Conservation (phyloP, 192 early-diverging fungal species). For the Oehlia diaphana region DNA sequence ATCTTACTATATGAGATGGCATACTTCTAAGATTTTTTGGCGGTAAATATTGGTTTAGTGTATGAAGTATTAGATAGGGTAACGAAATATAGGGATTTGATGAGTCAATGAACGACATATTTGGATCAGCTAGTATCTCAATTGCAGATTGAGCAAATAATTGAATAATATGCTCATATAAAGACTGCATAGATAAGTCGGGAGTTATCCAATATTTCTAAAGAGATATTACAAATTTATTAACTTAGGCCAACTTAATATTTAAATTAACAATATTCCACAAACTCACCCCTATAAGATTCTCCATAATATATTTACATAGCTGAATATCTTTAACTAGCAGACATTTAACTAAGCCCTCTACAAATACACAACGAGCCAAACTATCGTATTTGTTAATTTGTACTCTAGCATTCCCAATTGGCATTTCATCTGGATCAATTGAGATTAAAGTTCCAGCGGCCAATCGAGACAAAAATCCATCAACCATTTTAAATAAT, state of each 20-base stretch:
- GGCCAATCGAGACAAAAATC: constrained; percentile 19
- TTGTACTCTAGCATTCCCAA: constrained; percentile 15
- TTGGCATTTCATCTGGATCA: constrained; percentile 21
- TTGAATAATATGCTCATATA: constrained; percentile 25
- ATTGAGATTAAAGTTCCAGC: constrained; percentile 25
- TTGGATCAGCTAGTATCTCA: constrained; percentile 14
- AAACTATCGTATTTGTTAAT: constrained; percentile 29
- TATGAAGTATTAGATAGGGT: constrained; percentile 13
- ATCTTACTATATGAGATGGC: constrained; percentile 16
- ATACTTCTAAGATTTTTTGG: constrained; percentile 7
- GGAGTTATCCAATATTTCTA: constrained; percentile 30
- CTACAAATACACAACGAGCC: constrained; percentile 24
- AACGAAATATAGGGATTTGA: constrained; percentile 3
- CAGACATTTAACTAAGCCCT: constrained; percentile 25
- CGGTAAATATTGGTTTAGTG: constrained; percentile 2
- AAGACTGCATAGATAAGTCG: constrained; percentile 16
- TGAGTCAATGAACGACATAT: not conserved
- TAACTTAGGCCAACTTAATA: not conserved
- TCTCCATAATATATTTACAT: constrained; percentile 21
- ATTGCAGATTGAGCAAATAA: constrained; percentile 26
- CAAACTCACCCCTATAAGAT: constrained; percentile 11
- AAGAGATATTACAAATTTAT: not conserved
- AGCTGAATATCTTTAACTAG: constrained; percentile 26
- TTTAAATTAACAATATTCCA: not conserved
- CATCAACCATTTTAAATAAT: constrained; percentile 11